Base-by-base conservation (phyloP, 805 yeast genomes). In the Lipomyces orientalis region DNA sequence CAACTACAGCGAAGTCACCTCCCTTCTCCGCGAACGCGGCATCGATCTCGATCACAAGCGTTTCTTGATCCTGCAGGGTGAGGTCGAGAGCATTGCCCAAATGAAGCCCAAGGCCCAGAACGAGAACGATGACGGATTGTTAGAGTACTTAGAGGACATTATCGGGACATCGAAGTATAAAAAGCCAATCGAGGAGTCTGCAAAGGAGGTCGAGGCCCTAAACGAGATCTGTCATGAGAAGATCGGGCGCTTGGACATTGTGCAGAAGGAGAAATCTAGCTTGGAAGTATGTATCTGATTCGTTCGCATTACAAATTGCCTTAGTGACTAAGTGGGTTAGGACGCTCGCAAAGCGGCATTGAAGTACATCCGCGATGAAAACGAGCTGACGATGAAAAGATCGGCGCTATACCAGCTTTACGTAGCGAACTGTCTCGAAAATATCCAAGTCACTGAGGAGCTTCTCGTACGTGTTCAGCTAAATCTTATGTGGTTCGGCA, bases 81-180 rank as follows among this genome's bases (percentile, higher is more conserved):
- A 95, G 77, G 99, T 95, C 55, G 99, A 95, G 80, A 89, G 93
- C 71, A 95, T 95, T 75, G 98, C 99, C 0, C 98, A 95, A 77
- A 96, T 95, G 99, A 94, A 94, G 76, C 90, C 99, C 10, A 95
- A 94, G 75, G 98, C 98, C 0, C 98, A 95, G 75, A 86, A 83
- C 61, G 97, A 91, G 62, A 87, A 87, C 71, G 98, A 94, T 74
- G 98, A 95, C 76, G 99, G 99, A 0, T 81, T 95, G 34, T 79
- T 95, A 52, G 99, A 96, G 75, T 95, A 95, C 76, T 80, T 95
- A 68, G 99, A 95, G 76, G 99, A 96, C 80, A 94, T 95, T 60
- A 95, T 96, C 64, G 99, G 99, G 3, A 96, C 99, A 0, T 83
- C 97, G 0, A 83, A 85, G 59, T 96, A 93, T 76, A 93, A 95